A percentile compares a stretch with the other conserved stretches of the same genome.
phyloP scores from a whole-genome alignment of 202 grass and related monocot genomes.

The Dendrocalamus latiflorus region DNA sequence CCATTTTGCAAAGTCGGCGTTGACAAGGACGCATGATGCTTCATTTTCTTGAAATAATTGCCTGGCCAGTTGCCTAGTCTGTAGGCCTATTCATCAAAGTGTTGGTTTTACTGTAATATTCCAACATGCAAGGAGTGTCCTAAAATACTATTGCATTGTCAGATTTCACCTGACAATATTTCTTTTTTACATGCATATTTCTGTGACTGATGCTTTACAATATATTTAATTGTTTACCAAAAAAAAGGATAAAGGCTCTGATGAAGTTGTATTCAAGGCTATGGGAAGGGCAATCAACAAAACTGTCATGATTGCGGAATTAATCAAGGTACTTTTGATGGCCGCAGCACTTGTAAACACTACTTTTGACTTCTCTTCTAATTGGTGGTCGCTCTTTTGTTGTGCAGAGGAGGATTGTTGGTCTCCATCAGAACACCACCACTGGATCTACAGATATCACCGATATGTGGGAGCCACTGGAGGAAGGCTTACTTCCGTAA shows the following conservation, averaged over 20 bases:
- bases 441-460: conserved; percentile 94
- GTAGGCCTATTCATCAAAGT: background rate
- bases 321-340: conserved; percentile 71
- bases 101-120: background rate
- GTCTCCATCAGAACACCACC: conserved; percentile 77
- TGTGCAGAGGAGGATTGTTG: conserved; percentile 88
- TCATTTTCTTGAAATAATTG: background rate
- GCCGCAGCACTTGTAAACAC: background rate
- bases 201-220: conserved; percentile 5
- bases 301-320: conserved; percentile 94
- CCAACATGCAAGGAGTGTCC: background rate
- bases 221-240: background rate
- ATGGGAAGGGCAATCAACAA: conserved; percentile 99
- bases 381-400: background rate
- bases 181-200: background rate
- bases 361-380: conserved; percentile 1
- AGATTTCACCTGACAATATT: background rate
- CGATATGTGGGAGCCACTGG: conserved; percentile 93
- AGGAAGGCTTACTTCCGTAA: conserved; percentile 98
- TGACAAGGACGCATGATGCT: background rate
- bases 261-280: conserved; percentile 95
- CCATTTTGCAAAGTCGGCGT: background rate
- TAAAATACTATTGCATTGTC: background rate
- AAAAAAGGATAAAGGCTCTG: conserved; percentile 78
- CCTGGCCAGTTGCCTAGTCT: background rate